A percentile compares a stretch with the other conserved stretches of the same genome.
These are phyloP conservation scores for Annulohypoxylon stygium DNA, from an alignment of 495 filamentous ascomycete genomes.

Conservation along the genomic window DNA sequence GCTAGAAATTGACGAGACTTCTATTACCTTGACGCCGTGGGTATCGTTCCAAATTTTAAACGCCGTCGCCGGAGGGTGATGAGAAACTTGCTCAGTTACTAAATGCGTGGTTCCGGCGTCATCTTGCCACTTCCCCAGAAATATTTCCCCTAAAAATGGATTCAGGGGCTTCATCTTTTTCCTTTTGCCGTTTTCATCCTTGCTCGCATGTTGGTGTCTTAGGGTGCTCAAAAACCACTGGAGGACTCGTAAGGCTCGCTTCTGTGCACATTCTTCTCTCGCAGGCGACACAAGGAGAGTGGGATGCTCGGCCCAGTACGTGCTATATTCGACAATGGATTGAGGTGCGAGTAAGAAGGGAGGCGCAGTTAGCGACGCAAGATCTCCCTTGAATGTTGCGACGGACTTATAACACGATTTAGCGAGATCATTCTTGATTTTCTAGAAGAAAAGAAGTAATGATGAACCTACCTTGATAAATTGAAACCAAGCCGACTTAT, in stretches of 20 bases:
- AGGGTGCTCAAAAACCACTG: slow-evolving; percentile 91
- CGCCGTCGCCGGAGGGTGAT: slow-evolving; percentile 89
- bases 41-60: slow-evolving; percentile 84
- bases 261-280: slow-evolving; percentile 75
- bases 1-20: slow-evolving; percentile 45
- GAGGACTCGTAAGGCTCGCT: slow-evolving; percentile 80
- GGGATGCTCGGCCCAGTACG: slow-evolving; percentile 91
- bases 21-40: slow-evolving; percentile 71
- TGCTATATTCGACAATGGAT: slow-evolving; percentile 84
- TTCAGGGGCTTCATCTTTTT: slow-evolving; percentile 88
- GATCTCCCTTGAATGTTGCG: slow-evolving; percentile 86
- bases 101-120: slow-evolving; percentile 75
- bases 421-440: slow-evolving; percentile 1
- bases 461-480: slow-evolving; percentile 52
- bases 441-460: background rate
- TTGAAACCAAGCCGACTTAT: slow-evolving; percentile 50
- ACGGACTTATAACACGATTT: slow-evolving; percentile 70
- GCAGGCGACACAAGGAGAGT: slow-evolving; percentile 81
- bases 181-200: slow-evolving; percentile 82
- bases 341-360: slow-evolving; percentile 86
- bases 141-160: slow-evolving; percentile 90
- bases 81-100: slow-evolving; percentile 65
- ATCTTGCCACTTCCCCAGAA: slow-evolving; percentile 86
- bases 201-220: slow-evolving; percentile 84
- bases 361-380: slow-evolving; percentile 84